These are phyloP conservation scores for Apiotrichum domesticum DNA, from an alignment of 1,284 basidiomycete genomes.

Conservation along the genomic window DNA sequence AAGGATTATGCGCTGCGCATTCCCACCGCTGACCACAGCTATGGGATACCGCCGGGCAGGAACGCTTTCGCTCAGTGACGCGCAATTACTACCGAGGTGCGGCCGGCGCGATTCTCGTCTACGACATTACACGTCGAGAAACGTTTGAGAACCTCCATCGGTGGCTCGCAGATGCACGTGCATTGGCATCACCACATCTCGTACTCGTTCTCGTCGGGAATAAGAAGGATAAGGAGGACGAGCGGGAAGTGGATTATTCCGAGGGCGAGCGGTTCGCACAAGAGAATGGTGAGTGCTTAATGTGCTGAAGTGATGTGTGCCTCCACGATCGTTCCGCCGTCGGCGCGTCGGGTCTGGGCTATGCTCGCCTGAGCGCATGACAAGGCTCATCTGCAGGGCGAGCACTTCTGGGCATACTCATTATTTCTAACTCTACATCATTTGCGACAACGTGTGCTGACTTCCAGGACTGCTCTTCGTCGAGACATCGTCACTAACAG, in stretches of 20 bases:
- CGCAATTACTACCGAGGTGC: constrained; percentile 94
- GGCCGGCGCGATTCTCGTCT: constrained; percentile 88
- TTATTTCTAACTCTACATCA: background rate
- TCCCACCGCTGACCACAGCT: constrained; percentile 52
- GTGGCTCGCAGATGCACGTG: constrained; percentile 88
- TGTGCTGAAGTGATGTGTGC: background rate
- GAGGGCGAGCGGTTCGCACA: constrained; percentile 93
- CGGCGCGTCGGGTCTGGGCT: no score
- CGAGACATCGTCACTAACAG: constrained; percentile 84
- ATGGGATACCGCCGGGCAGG: constrained; percentile 97
- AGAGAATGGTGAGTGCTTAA: constrained; percentile 65
- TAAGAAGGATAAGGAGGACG: constrained; percentile 89
- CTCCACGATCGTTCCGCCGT: no score
- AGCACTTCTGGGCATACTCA: no score
- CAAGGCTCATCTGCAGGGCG: no score
- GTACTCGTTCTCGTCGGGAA: constrained; percentile 91
- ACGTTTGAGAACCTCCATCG: constrained; percentile 71
- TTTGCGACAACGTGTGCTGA: background rate
- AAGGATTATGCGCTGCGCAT: no score
- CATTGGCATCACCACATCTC: constrained; percentile 75
- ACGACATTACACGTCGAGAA: constrained; percentile 75
- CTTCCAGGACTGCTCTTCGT: constrained; percentile 76
- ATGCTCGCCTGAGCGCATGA: no score
- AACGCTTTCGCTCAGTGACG: constrained; percentile 92
- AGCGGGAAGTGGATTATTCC: constrained; percentile 86